Evolutionary conservation across 2,329 filamentous ascomycete genomes (phyloP).

Genomic region (Botrytis elliptica): DNA sequence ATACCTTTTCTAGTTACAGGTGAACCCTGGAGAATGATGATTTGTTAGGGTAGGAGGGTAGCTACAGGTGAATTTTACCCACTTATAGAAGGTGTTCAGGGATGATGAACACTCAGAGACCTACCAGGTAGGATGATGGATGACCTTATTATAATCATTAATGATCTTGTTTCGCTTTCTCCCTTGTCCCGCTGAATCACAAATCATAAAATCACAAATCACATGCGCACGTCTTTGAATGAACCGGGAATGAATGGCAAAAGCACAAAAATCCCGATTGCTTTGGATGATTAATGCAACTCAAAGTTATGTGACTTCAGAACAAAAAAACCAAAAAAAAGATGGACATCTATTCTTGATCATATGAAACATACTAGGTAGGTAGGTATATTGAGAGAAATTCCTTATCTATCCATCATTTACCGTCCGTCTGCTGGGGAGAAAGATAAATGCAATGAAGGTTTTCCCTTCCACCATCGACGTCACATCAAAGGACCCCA

Average conservation of each 20-base stretch:
- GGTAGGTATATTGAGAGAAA: not conserved
- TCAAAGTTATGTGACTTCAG: not conserved
- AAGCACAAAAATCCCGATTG: not conserved
- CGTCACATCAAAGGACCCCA: constrained; percentile 18
- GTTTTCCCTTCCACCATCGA: constrained; percentile 14
- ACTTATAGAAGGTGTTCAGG: not conserved
- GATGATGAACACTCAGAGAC: not conserved
- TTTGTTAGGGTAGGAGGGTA: not conserved
- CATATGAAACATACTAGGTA: constrained; percentile 13
- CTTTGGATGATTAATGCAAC: not conserved
- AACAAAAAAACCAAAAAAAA: not conserved
- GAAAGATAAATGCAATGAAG: constrained; percentile 9
- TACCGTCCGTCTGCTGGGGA: not conserved
- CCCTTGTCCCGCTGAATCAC: not conserved
- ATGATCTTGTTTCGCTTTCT: not conserved
- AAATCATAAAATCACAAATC: not conserved
- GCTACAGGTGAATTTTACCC: not conserved
- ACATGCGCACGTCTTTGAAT: not conserved
- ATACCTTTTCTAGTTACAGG: not conserved
- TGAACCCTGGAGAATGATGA: not conserved
- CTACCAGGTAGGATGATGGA: not conserved
- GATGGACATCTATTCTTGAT: not conserved
- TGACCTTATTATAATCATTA: not conserved
- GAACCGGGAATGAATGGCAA: not conserved
- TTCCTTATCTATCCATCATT: not conserved